These are phyloP conservation scores for Amborella trichopoda DNA, from an alignment of 164 flowering plant genomes.

Conservation along the genomic window DNA sequence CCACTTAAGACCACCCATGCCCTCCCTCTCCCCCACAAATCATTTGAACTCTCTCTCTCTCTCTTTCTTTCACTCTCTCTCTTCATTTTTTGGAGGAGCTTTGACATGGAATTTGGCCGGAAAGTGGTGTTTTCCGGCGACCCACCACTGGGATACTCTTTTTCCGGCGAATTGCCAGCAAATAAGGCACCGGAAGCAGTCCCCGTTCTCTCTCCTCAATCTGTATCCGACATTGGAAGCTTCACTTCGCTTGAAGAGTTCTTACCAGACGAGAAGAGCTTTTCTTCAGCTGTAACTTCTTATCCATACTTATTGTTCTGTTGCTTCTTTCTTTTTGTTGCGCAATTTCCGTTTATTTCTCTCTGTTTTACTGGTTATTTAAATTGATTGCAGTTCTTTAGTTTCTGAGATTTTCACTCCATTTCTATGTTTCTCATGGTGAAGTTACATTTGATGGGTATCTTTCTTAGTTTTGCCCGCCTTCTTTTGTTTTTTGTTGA, in stretches of 20 bases:
- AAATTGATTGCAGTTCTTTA: neutral
- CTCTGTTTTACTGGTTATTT: neutral
- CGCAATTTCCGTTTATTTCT: neutral
- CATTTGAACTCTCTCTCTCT: neutral
- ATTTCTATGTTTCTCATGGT: neutral
- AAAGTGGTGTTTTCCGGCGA: constrained; percentile 25
- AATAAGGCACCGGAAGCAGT: constrained; percentile 18
- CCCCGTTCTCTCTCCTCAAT: constrained; percentile 14
- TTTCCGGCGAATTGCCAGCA: constrained; percentile 15
- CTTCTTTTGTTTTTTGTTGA: too few relatives aligned
- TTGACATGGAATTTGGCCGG: constrained; percentile 31
- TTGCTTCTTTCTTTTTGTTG: neutral
- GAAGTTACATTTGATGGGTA: neutral
- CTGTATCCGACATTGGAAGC: constrained; percentile 11
- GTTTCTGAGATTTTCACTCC: too few relatives aligned
- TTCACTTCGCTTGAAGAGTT: constrained; percentile 27
- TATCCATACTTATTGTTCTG: neutral
- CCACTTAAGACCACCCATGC: too few relatives aligned
- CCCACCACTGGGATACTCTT: neutral
- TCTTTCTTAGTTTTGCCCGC: too few relatives aligned
- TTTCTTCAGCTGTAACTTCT: constrained; percentile 5
- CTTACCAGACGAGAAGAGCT: constrained; percentile 25
- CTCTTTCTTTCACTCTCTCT: constrained; percentile 7
- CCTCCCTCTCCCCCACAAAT: neutral
- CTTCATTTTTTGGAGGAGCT: neutral